Evolutionary conservation across 805 yeast genomes (phyloP), one percentile per base, ranked within the genome.

Genomic region (Saturnispora halmiae): DNA sequence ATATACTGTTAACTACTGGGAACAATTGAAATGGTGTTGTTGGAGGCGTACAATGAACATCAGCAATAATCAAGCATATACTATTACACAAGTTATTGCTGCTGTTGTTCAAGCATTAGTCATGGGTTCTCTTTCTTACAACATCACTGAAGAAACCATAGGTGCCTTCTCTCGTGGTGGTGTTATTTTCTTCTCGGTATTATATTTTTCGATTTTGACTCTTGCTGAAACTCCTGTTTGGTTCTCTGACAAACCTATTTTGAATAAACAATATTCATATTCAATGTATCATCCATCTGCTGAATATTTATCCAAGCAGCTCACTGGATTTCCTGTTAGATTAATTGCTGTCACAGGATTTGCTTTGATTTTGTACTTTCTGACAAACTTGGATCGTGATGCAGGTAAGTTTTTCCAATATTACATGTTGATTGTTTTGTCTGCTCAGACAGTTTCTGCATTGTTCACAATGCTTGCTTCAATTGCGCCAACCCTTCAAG

Each of bases 221-320:
- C 60, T 78, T 44, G 77, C 81, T 53, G 84, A 77, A 60, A 74
- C 77, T 46, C 67, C 78, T 53, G 58, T 72, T 10, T 63, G 75
- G 40, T 79, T 75, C 51, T 73, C 74, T 45, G 71, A 71, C 40
- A 73, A 80, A 61, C 74, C 78, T 15, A 75, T 79, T 50, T 65
- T 77, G 44, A 76, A 72, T 47, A 79, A 77, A 54, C 86, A 79
- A 50, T 70, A 72, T 49, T 67, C 77, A 19, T 78, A 74, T 49
- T 75, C 82, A 11, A 63, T 79, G 61, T 77, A 74, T 55, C 73
- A 78, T 47, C 74, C 77, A n/a, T 70, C 83, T 18, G 81, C 82
- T 24, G 83, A 78, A 58, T 72, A 78, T 7, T 47, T 78, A 33
- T 75, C 79, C 13, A 67, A 68, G 43, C 69, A 72, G 48, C 52